Evolutionary conservation across 257 asterid genomes (phyloP).

Genomic region (Phtheirospermum japonicum): DNA sequence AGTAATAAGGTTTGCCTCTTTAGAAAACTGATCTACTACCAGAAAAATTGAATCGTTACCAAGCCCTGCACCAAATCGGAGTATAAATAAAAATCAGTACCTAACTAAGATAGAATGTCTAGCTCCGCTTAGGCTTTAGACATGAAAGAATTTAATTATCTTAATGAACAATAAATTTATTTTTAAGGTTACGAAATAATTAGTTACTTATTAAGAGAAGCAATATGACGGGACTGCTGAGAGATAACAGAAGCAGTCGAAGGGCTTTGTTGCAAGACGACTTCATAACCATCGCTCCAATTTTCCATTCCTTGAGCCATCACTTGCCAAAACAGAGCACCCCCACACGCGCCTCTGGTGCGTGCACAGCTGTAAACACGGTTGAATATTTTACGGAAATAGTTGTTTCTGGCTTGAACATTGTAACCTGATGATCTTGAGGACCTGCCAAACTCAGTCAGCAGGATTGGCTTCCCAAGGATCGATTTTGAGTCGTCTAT

Average conservation of each 20-base stretch:
- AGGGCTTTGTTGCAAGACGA: slow-evolving; percentile 44
- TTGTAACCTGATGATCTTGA: slow-evolving; percentile 41
- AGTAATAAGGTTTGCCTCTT: no score
- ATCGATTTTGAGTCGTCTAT: slow-evolving; percentile 38
- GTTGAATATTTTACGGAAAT: slow-evolving; percentile 30
- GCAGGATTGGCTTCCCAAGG: slow-evolving; percentile 44
- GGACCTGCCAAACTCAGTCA: slow-evolving; percentile 58
- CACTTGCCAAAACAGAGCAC: slow-evolving; percentile 58
- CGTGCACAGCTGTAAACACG: slow-evolving; percentile 37
- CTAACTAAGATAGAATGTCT: no score
- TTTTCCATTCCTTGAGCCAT: slow-evolving; percentile 55
- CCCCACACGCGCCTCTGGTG: slow-evolving; percentile 52
- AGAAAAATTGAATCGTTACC: no score
- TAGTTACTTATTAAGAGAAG: slow-evolving; percentile 25
- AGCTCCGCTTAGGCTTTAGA: no score
- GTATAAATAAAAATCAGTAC: no score
- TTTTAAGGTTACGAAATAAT: background rate
- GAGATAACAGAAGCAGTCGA: slow-evolving; percentile 42
- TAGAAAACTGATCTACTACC: no score
- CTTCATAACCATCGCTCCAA: slow-evolving; percentile 57
- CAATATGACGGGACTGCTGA: slow-evolving; percentile 31
- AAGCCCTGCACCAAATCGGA: no score
- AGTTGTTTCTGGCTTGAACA: slow-evolving; percentile 32
- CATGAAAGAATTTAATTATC: no score
- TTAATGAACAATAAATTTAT: no score